Percentiles rank a stretch among this genome's conserved stretches.
phyloP scores from a whole-genome alignment of 805 yeast species.

The Maudiozyma turicensis region DNA sequence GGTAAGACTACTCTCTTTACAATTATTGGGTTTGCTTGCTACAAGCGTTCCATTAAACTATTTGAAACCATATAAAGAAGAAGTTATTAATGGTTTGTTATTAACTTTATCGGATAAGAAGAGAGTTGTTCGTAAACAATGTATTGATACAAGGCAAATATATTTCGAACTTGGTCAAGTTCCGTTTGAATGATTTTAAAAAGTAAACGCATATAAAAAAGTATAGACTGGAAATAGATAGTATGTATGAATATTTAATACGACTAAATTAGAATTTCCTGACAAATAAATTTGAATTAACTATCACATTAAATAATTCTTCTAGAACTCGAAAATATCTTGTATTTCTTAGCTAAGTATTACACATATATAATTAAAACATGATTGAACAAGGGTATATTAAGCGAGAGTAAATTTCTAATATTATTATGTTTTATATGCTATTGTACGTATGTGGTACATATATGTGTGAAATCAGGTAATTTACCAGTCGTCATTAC shows the following conservation, averaged over 20 bases:
- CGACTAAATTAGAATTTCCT: neutral
- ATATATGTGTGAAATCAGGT: too few species aligned
- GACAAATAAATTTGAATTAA: too few species aligned
- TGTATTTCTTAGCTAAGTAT: too few species aligned
- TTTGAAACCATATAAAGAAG: constrained; percentile 43
- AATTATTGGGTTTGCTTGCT: constrained; percentile 45
- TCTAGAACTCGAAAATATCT: too few species aligned
- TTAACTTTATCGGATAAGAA: constrained; percentile 60
- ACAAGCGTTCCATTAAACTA: constrained; percentile 30
- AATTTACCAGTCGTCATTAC: constrained; percentile 4
- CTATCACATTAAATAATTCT: too few species aligned
- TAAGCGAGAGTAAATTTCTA: neutral
- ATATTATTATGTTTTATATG: neutral
- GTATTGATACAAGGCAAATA: constrained; percentile 71
- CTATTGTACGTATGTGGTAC: neutral
- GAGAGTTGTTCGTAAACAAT: constrained; percentile 64
- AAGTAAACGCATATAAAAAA: neutral
- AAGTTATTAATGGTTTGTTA: constrained; percentile 39
- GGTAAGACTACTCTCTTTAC: constrained; percentile 49
- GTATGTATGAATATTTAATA: neutral
- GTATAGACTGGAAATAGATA: neutral
- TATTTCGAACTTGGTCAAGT: constrained; percentile 47
- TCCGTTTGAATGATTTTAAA: constrained; percentile 24
- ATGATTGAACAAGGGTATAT: too few species aligned
- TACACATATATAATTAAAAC: neutral